These are phyloP conservation scores for Erucastrum elatum DNA, from an alignment of 345 rosid genomes.

Conservation along the genomic window DNA sequence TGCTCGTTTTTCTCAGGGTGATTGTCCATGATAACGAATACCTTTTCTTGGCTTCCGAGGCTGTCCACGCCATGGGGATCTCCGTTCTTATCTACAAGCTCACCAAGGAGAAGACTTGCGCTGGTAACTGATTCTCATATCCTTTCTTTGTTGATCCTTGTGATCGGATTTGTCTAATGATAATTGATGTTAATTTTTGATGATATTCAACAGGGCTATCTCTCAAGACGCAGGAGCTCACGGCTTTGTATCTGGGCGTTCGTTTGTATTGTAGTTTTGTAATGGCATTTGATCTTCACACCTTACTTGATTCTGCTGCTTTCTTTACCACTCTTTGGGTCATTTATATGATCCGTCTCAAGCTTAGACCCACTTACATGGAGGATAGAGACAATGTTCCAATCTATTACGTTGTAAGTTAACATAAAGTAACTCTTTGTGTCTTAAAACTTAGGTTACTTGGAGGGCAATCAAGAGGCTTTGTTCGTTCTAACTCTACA, in stretches of 20 bases:
- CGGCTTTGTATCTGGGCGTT: slow-evolving; percentile 78
- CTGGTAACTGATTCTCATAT: slow-evolving; percentile 33
- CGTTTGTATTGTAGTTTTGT: slow-evolving; percentile 85
- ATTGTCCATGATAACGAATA: slow-evolving; percentile 84
- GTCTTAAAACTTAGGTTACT: background rate
- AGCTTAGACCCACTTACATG: slow-evolving; percentile 77
- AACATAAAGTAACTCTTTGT: background rate
- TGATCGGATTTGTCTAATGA: background rate
- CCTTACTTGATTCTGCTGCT: slow-evolving; percentile 77
- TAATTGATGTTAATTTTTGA: background rate
- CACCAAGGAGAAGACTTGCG: slow-evolving; percentile 84
- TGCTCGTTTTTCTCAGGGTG: slow-evolving; percentile 65
- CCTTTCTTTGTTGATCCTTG: background rate
- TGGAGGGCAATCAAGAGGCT: background rate
- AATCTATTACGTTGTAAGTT: slow-evolving; percentile 64
- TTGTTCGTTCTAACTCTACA: background rate
- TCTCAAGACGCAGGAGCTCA: slow-evolving; percentile 83
- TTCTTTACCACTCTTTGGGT: slow-evolving; percentile 83
- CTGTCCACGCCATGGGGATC: slow-evolving; percentile 81
- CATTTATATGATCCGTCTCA: slow-evolving; percentile 83
- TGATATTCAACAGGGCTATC: slow-evolving; percentile 61
- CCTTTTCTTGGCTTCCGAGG: slow-evolving; percentile 83
- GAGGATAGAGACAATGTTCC: slow-evolving; percentile 83
- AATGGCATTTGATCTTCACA: slow-evolving; percentile 89
- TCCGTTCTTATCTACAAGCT: slow-evolving; percentile 87